Percentiles rank a stretch among this genome's conserved stretches.
Evolutionary conservation across 805 yeast species (phyloP).

Genomic region (Jamesozyma jinghongensis): DNA sequence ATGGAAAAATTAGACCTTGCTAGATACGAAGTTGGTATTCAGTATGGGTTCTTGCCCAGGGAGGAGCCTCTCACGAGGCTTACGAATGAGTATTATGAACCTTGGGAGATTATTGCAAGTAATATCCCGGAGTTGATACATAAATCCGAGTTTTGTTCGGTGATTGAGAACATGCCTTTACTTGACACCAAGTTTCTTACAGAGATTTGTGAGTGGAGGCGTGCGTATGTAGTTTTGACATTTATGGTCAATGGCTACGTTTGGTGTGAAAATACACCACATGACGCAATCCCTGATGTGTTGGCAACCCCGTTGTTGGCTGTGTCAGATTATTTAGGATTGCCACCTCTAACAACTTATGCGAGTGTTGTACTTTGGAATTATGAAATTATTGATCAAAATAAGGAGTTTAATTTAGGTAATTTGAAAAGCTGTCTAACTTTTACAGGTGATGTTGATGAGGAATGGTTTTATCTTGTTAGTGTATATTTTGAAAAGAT

Average conservation of each 20-base stretch:
- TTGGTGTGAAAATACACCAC: constrained; percentile 67
- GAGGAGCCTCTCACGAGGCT: constrained; percentile 51
- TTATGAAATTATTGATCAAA: constrained; percentile 47
- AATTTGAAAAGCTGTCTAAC: constrained; percentile 73
- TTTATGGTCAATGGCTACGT: constrained; percentile 83
- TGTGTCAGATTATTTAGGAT: constrained; percentile 48
- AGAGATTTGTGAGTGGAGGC: constrained; percentile 46
- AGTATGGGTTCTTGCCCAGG: constrained; percentile 73
- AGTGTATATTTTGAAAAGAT: constrained; percentile 77
- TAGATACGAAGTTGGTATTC: constrained; percentile 62
- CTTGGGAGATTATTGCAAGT: constrained; percentile 68
- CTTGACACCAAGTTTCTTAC: constrained; percentile 36
- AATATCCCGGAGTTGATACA: constrained; percentile 59
- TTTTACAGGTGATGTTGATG: constrained; percentile 85
- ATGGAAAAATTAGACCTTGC: constrained; percentile 36
- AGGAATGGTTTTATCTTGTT: constrained; percentile 87
- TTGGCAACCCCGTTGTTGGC: constrained; percentile 62
- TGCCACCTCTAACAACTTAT: constrained; percentile 84
- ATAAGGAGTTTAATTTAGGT: constrained; percentile 43
- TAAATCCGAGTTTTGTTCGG: constrained; percentile 48
- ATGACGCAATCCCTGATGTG: constrained; percentile 53
- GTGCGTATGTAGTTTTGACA: constrained; percentile 75
- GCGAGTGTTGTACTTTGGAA: constrained; percentile 88
- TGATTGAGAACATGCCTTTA: constrained; percentile 58
- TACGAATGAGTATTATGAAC: constrained; percentile 51